phyloP scores from a whole-genome alignment of 1,284 basidiomycete species.

The Trichosporon sp. region DNA sequence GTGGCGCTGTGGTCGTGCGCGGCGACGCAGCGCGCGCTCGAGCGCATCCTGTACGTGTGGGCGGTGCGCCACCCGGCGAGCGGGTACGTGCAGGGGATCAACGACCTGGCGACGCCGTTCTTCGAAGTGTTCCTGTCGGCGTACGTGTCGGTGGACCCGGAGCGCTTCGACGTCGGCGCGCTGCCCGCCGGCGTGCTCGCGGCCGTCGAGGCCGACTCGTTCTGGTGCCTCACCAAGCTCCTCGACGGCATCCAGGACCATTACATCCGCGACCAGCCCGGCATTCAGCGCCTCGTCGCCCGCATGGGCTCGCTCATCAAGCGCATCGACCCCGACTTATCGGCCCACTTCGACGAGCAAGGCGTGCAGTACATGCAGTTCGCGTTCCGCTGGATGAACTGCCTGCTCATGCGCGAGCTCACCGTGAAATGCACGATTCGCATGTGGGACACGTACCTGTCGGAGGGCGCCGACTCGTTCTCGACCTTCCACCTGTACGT shows the following conservation, averaged over 20 bases:
- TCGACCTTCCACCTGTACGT: constrained; percentile 96
- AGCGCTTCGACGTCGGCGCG: constrained; percentile 72
- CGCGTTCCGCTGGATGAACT: constrained; percentile 98
- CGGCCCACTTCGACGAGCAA: constrained; percentile 75
- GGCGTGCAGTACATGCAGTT: constrained; percentile 98
- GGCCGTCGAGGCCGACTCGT: constrained; percentile 89
- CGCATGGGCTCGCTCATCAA: constrained; percentile 88
- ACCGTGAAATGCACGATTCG: constrained; percentile 89
- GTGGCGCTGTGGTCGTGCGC: constrained; percentile 82
- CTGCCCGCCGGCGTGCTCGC: constrained; percentile 66
- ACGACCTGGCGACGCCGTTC: constrained; percentile 91
- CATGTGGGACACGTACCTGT: constrained; percentile 97
- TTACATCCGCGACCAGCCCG: constrained; percentile 90
- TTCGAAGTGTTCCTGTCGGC: constrained; percentile 76
- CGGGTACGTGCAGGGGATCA: constrained; percentile 96
- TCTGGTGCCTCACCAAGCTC: constrained; percentile 91
- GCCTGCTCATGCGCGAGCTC: constrained; percentile 91
- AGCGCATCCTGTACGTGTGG: constrained; percentile 94
- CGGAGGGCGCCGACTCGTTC: constrained; percentile 86
- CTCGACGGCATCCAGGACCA: constrained; percentile 96
- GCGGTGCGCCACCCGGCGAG: constrained; percentile 94
- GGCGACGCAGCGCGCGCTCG: constrained; percentile 81
- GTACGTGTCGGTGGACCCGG: constrained; percentile 65
- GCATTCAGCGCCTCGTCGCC: constrained; percentile 84
- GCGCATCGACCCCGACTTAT: constrained; percentile 82